phyloP scores from a whole-genome alignment of 768 basidiomycete species.

The Mycena chlorophos region DNA sequence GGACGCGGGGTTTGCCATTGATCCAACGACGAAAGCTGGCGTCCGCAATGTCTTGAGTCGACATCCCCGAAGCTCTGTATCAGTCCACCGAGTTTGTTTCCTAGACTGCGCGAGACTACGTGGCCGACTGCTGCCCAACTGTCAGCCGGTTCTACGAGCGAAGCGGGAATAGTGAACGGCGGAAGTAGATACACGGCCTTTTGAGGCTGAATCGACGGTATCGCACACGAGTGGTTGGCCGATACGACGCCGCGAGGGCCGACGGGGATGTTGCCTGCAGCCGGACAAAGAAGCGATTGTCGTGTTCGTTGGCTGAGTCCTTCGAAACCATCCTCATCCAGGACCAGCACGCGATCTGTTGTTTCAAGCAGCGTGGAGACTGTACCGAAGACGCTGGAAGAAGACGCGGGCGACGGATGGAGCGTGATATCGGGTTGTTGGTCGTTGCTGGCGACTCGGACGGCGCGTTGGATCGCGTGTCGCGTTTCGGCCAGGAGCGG shows the following conservation, averaged over 20 bases:
- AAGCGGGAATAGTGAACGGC: conserved; percentile 53
- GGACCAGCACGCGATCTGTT: conserved; percentile 52
- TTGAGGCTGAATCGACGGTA: conserved; percentile 31
- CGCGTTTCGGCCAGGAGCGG: conserved; percentile 36
- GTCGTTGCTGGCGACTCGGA: conserved; percentile 28
- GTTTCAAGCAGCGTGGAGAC: conserved; percentile 37
- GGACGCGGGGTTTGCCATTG: neutral
- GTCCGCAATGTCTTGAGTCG: conserved; percentile 13
- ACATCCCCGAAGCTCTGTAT: conserved; percentile 17
- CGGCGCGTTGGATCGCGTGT: conserved; percentile 33
- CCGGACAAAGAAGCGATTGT: conserved; percentile 44
- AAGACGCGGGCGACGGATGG: conserved; percentile 30
- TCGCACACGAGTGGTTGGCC: conserved; percentile 32
- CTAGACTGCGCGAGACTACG: conserved; percentile 25
- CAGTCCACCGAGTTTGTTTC: conserved; percentile 19
- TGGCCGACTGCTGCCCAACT: conserved; percentile 26
- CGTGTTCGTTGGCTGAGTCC: conserved; percentile 34
- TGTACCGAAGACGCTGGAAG: conserved; percentile 34
- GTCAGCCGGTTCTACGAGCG: conserved; percentile 24
- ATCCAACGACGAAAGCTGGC: conserved; percentile 14
- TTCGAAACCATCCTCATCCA: conserved; percentile 48
- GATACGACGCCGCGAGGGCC: conserved; percentile 42
- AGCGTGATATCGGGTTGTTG: conserved; percentile 47
- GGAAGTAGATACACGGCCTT: conserved; percentile 57
- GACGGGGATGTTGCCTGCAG: conserved; percentile 35